Evolutionary conservation across 257 asterid genomes (phyloP).

Genomic region (Fraxinus excelsior): DNA sequence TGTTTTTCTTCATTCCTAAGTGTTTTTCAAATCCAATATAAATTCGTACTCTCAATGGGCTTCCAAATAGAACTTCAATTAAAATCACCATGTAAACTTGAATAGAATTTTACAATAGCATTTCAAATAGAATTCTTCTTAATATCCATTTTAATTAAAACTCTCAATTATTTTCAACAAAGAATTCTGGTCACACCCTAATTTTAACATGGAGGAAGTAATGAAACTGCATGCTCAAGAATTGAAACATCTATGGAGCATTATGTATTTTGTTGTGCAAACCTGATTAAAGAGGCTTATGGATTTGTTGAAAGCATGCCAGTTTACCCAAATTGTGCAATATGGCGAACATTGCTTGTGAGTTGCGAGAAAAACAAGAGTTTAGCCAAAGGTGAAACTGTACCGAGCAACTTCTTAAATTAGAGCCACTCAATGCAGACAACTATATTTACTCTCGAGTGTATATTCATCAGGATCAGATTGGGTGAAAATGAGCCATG

Average conservation of each 20-base stretch:
- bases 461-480: slow-evolving; percentile 27
- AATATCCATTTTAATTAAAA: no score
- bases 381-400: slow-evolving; percentile 31
- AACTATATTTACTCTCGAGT: slow-evolving; percentile 29
- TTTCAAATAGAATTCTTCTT: no score
- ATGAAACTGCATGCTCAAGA: slow-evolving; percentile 10
- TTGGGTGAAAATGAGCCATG: slow-evolving; percentile 30
- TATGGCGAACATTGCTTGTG: slow-evolving; percentile 31
- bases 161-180: no score
- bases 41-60: no score
- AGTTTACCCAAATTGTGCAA: slow-evolving; percentile 21
- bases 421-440: slow-evolving; percentile 32
- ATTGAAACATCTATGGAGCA: slow-evolving; percentile 34
- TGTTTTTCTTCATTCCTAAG: no score
- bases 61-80: no score
- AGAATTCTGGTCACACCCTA: no score
- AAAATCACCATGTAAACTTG: no score
- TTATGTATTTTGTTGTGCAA: slow-evolving; percentile 28
- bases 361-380: slow-evolving; percentile 28
- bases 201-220: no score
- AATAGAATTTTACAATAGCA: no score
- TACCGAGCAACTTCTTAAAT: slow-evolving; percentile 18
- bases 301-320: slow-evolving; percentile 28
- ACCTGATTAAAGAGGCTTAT: slow-evolving; percentile 33
- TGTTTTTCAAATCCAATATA: no score